Percentiles rank a stretch among this genome's conserved stretches.
These are phyloP conservation scores for Oryza nivara DNA, from an alignment of 176 grass and related monocot species.

Conservation along the genomic window DNA sequence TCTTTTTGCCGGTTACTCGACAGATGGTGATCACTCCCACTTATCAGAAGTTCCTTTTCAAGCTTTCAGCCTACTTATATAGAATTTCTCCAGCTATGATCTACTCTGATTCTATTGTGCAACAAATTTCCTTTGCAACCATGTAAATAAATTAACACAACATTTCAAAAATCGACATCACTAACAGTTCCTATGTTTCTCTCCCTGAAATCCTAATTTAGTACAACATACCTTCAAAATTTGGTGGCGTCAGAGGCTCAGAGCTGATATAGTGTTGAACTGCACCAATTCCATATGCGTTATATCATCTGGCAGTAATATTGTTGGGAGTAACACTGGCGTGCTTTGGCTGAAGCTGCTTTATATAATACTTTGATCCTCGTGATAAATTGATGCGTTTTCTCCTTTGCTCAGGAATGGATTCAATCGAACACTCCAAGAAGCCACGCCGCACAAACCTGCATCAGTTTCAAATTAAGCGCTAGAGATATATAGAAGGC, in stretches of 20 bases:
- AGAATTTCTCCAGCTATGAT: constrained; percentile 14
- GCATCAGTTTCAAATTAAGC: constrained; percentile 43
- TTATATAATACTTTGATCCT: constrained; percentile 92
- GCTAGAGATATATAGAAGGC: constrained; percentile 14
- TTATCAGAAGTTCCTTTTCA: background rate
- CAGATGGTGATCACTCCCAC: constrained; percentile 6
- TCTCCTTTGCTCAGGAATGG: constrained; percentile 71
- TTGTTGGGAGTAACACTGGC: constrained; percentile 48
- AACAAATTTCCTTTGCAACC: background rate
- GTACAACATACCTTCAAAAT: background rate
- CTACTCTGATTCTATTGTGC: background rate
- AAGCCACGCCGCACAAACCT: constrained; percentile 95
- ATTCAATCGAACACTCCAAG: constrained; percentile 70
- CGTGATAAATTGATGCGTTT: constrained; percentile 73
- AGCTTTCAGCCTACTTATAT: constrained; percentile 1
- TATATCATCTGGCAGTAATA: constrained; percentile 45
- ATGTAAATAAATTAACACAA: background rate
- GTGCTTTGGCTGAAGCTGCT: constrained; percentile 62
- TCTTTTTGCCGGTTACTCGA: background rate
- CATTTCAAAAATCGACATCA: background rate
- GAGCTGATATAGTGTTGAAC: background rate
- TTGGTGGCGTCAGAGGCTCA: background rate
- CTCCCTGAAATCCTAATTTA: background rate
- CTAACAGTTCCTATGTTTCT: background rate
- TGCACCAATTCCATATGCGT: background rate